Base-by-base conservation (phyloP, 345 rosid species). In the Noccaea caerulescens region DNA sequence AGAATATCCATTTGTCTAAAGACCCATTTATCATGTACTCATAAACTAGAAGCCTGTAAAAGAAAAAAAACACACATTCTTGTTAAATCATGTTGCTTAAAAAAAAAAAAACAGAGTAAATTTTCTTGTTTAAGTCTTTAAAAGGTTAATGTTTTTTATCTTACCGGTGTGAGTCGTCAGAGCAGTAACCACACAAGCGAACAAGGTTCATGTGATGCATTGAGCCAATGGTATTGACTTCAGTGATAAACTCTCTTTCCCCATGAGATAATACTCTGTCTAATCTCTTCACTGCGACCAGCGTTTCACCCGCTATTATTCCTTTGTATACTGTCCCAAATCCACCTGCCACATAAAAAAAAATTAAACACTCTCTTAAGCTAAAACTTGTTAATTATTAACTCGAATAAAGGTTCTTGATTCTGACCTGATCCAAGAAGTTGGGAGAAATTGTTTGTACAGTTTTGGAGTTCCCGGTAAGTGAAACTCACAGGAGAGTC, bases 161-260 rank as follows among this genome's bases (percentile, higher is more conserved):
- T 59, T 82, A 87, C 98, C 98, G 85, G 6, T 85, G 84, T 10
- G 89, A 77, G 38, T 85, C 85, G 53, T 90, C 92, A 0, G 92
- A 82, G 82, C 94, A 90, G 72, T 83, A 90, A 10, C 94, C 97
- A 1, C 87, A 82, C 14, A 90, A 80, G 23, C 82, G 93, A 63
- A 88, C 94, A 42, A 91, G 82, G 77, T 83, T 88, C 84, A 87
- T 71, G 72, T 91, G 97, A 81, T 91, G 97, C 81, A 87, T 86
- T n/a, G 88, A 88, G 37, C 97, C 81, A 43, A 91, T 87, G n/a
- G 96, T 83, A 69, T 88, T 83, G 38, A 91, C 93, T 84, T 91
- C 97, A n/a, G 96, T 83, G 52, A 82, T 69, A 42, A 91, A 91
- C 58, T 83, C 91, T 75, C 69, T 84, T 68, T 88, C 86, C 1